Evolutionary conservation across 2,329 filamentous ascomycete genomes (phyloP).

Genomic region (Drechmeria coniospora): DNA sequence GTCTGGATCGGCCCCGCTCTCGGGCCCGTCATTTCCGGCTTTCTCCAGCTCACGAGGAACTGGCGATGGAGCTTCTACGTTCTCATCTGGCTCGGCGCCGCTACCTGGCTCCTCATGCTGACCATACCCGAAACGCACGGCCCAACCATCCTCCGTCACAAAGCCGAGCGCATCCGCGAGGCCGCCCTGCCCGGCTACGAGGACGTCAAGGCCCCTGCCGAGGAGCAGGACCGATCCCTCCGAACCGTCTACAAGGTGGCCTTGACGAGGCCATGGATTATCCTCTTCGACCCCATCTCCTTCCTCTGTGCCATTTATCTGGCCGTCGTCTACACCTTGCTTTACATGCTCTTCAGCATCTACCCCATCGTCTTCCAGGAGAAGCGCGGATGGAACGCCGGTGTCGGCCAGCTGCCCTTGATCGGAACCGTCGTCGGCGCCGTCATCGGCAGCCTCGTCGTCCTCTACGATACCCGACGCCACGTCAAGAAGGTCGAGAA

Average conservation of each 20-base stretch:
- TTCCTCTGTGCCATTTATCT: constrained; percentile 36
- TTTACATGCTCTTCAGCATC: constrained; percentile 44
- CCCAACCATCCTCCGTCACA: constrained; percentile 32
- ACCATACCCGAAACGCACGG: constrained; percentile 43
- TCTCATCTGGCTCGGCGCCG: constrained; percentile 25
- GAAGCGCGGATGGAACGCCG: constrained; percentile 35
- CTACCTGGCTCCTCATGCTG: constrained; percentile 29
- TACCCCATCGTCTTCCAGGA: constrained; percentile 40
- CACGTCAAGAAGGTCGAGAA: constrained; percentile 21
- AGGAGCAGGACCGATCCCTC: constrained; percentile 27
- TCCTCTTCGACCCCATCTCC: constrained; percentile 37
- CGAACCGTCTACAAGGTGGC: constrained; percentile 32
- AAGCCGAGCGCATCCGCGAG: constrained; percentile 34
- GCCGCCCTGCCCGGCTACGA: constrained; percentile 35
- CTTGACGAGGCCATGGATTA: constrained; percentile 36
- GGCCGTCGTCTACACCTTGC: constrained; percentile 33
- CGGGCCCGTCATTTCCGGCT: constrained; percentile 39
- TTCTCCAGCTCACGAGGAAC: constrained; percentile 36
- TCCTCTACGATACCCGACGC: constrained; percentile 22
- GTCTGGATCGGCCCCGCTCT: constrained; percentile 38
- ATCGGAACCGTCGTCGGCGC: constrained; percentile 34
- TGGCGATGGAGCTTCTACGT: constrained; percentile 40
- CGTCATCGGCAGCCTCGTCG: constrained; percentile 23
- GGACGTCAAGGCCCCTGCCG: constrained; percentile 31
- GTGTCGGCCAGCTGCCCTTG: constrained; percentile 34